Conservation (phyloP, 2,329 filamentous ascomycete genomes). For the Aspergillus sp. region DNA sequence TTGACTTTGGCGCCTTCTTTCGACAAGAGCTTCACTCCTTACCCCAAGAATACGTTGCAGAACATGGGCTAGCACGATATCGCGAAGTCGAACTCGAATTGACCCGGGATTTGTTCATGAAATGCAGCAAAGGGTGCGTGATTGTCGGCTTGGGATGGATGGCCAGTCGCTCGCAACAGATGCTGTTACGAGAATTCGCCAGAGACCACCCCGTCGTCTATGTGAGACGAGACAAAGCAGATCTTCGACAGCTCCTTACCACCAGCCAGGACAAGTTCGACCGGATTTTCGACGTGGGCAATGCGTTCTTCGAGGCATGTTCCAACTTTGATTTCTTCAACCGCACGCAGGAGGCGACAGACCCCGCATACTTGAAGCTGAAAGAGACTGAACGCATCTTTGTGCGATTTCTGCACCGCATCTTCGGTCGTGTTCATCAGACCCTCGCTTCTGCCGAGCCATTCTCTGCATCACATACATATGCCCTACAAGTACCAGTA, state of each 20-base stretch:
- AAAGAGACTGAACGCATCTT: constrained; percentile 17
- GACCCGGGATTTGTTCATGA: constrained; percentile 50
- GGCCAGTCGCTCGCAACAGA: constrained; percentile 56
- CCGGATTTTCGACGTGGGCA: constrained; percentile 9
- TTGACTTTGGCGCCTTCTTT: constrained; percentile 63
- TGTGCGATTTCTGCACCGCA: constrained; percentile 11
- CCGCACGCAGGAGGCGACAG: not conserved
- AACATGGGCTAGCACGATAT: constrained; percentile 56
- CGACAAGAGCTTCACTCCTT: constrained; percentile 46
- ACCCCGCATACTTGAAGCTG: constrained; percentile 7
- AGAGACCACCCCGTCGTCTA: constrained; percentile 63
- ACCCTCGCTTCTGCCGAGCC: constrained; percentile 8
- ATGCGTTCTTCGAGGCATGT: constrained; percentile 30
- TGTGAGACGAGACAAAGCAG: constrained; percentile 51
- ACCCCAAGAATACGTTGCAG: constrained; percentile 54
- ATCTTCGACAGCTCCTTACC: constrained; percentile 16
- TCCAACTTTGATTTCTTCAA: constrained; percentile 18
- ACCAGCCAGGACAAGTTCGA: constrained; percentile 13
- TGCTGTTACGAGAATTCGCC: constrained; percentile 55
- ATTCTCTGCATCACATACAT: constrained; percentile 13
- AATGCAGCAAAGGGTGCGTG: constrained; percentile 46
- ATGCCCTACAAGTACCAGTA: constrained; percentile 11
- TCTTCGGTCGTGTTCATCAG: constrained; percentile 9
- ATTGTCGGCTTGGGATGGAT: constrained; percentile 64
- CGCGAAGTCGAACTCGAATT: constrained; percentile 57